These are phyloP conservation scores for Dendrothele bispora DNA, from an alignment of 768 basidiomycete species.

Conservation along the genomic window DNA sequence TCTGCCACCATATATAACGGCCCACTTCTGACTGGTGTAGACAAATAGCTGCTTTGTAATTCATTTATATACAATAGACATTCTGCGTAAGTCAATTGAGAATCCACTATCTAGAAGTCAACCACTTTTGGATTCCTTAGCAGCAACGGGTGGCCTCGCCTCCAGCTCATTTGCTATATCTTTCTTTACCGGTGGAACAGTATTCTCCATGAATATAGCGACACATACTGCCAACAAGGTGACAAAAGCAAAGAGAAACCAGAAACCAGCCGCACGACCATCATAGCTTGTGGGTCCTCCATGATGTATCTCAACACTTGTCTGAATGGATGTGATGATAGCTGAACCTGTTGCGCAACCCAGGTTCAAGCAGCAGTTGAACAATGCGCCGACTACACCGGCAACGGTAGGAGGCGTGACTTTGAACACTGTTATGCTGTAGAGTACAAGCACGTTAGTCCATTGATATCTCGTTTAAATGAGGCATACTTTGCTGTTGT, in stretches of 20 bases:
- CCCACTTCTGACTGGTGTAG: too few species aligned
- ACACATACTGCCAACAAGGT: background rate
- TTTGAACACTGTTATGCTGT: conserved; percentile 51
- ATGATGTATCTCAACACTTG: conserved; percentile 36
- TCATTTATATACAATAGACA: too few species aligned
- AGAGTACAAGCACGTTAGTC: background rate
- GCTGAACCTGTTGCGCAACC: conserved; percentile 53
- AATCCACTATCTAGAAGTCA: too few species aligned
- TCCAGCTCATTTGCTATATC: too few species aligned
- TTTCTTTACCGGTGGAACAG: too few species aligned
- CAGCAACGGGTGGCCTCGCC: too few species aligned
- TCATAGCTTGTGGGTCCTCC: conserved; percentile 30
- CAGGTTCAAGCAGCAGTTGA: conserved; percentile 53
- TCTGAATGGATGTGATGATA: conserved; percentile 47
- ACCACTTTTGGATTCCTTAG: too few species aligned
- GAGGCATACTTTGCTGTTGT: conserved; percentile 47
- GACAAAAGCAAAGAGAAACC: conserved; percentile 39
- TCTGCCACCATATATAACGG: too few species aligned
- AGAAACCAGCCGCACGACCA: conserved; percentile 45
- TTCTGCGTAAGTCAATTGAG: too few species aligned
- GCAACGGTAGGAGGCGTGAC: conserved; percentile 47
- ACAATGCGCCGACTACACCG: conserved; percentile 56
- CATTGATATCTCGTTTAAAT: background rate
- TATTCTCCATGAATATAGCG: conserved; percentile 6
- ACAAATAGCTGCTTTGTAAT: too few species aligned